Evolutionary conservation across 2,329 filamentous ascomycete species (phyloP).

Genomic region (Ophiostoma novo-ulmi): DNA sequence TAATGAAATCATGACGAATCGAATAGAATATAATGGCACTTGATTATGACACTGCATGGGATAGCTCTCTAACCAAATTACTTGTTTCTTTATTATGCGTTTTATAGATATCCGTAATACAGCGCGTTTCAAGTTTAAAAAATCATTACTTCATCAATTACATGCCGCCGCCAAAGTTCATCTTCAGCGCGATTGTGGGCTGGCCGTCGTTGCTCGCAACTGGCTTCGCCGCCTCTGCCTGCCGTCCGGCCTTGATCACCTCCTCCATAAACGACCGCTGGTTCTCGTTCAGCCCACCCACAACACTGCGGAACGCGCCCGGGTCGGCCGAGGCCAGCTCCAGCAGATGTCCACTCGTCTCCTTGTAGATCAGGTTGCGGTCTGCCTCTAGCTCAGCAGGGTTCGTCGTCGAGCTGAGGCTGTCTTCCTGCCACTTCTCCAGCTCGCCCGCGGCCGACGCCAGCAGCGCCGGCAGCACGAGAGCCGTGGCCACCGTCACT

Average conservation of each 20-base stretch:
- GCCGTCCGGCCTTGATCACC: constrained; percentile 63
- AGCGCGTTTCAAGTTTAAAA: neutral
- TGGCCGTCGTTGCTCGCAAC: constrained; percentile 42
- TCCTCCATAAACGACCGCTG: constrained; percentile 76
- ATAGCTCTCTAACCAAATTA: too few relatives aligned
- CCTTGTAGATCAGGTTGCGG: constrained; percentile 54
- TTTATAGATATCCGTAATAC: too few relatives aligned
- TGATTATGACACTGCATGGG: neutral
- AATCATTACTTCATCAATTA: neutral
- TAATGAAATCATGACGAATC: neutral
- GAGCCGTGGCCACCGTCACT: constrained; percentile 59
- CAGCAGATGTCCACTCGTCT: constrained; percentile 71
- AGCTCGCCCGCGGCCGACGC: constrained; percentile 55
- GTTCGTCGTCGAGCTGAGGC: constrained; percentile 10
- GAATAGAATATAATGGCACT: neutral
- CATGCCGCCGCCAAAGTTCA: constrained; percentile 66
- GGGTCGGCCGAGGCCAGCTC: constrained; percentile 77
- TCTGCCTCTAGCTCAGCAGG: constrained; percentile 32
- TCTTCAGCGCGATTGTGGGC: constrained; percentile 88
- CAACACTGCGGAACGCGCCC: constrained; percentile 65
- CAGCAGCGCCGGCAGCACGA: constrained; percentile 74
- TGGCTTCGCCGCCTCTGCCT: constrained; percentile 31
- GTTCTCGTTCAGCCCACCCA: constrained; percentile 63
- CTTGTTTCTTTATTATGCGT: too few relatives aligned
- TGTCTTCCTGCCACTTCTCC: constrained; percentile 40